Percentiles rank a stretch among this genome's conserved stretches.
Conservation (phyloP, 352 stramenopile genomes). For the Phytopythium sindhum region DNA sequence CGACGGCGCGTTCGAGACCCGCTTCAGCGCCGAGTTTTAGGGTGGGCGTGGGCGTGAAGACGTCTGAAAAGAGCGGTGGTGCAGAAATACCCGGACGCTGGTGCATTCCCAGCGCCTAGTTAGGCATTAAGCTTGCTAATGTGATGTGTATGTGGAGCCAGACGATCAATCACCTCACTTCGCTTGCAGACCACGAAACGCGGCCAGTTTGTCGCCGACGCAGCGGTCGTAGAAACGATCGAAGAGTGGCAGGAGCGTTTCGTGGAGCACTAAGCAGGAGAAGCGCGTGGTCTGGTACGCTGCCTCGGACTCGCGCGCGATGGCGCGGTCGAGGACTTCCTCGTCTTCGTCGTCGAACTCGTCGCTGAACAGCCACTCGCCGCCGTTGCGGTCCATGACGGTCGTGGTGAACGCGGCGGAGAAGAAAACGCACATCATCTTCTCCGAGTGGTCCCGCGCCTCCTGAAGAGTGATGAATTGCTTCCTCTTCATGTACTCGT, state of each 20-base stretch:
- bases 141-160: neutral
- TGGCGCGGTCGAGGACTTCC: neutral
- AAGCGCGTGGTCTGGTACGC: neutral
- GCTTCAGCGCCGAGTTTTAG: slow-evolving; percentile 87
- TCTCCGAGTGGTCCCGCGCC: neutral
- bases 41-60: neutral
- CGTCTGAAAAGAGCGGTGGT: slow-evolving; percentile 3
- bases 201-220: neutral
- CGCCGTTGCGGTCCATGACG: slow-evolving; percentile 4
- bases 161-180: neutral
- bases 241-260: neutral
- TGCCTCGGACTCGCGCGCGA: neutral
- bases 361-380: slow-evolving; percentile 5
- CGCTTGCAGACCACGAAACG: neutral
- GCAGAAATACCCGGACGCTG: neutral
- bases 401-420: neutral
- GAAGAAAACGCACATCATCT: neutral
- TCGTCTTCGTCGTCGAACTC: neutral
- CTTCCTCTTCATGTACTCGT: neutral
- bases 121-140: neutral
- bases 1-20: slow-evolving; percentile 62
- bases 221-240: slow-evolving; percentile 1
- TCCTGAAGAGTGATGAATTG: neutral
- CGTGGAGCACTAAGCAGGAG: neutral
- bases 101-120: neutral